Conservation (phyloP, 257 asterid genomes). For the Solanum raphanifolium region DNA sequence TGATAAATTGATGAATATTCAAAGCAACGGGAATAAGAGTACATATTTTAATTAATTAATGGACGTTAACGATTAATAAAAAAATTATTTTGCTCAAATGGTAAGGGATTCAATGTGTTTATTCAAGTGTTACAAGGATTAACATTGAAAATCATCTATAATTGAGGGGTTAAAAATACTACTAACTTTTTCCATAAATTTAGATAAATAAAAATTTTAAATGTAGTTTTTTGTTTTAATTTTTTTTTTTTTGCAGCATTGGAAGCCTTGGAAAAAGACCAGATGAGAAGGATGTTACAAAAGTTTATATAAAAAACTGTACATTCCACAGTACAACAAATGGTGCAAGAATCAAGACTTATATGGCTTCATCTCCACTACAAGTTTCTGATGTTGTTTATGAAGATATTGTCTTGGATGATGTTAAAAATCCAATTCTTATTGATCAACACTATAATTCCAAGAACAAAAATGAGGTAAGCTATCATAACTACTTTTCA, state of each 20-base stretch:
- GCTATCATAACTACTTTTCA: no score
- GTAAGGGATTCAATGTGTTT: not conserved
- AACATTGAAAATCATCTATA: not conserved
- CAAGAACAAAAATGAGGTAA: conserved; percentile 17
- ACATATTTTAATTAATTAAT: no score
- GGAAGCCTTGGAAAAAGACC: conserved; percentile 70
- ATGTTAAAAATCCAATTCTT: conserved; percentile 54
- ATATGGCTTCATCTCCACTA: conserved; percentile 29
- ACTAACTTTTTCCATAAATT: not conserved
- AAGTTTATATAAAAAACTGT: conserved; percentile 35
- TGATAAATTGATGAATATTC: no score
- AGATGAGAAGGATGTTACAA: conserved; percentile 25
- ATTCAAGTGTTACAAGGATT: not conserved
- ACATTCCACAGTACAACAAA: conserved; percentile 50
- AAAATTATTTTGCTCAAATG: no score
- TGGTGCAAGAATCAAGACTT: conserved; percentile 73
- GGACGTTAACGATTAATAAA: no score
- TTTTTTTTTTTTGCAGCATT: conserved; percentile 21
- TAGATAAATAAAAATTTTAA: not conserved
- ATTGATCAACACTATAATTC: conserved; percentile 67
- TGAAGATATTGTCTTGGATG: conserved; percentile 32
- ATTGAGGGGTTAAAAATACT: not conserved
- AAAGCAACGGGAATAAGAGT: no score
- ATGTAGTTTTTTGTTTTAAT: not conserved
- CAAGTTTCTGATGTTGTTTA: conserved; percentile 22